Percentiles rank a stretch among this genome's conserved stretches.
These are phyloP conservation scores for Nemania bipapillata DNA, from an alignment of 2,329 filamentous ascomycete species.

Conservation along the genomic window DNA sequence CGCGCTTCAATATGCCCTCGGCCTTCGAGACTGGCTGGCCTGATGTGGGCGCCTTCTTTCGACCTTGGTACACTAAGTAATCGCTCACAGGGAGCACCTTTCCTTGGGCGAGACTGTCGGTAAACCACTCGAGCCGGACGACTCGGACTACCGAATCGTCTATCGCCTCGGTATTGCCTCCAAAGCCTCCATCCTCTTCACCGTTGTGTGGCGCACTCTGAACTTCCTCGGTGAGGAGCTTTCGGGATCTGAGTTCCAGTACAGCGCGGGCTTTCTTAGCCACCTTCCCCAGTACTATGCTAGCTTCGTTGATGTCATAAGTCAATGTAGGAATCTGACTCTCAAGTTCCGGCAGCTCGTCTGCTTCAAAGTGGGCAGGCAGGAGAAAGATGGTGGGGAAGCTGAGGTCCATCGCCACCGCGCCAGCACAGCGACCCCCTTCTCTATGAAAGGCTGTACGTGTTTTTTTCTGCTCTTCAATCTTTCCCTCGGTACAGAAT, in stretches of 20 bases:
- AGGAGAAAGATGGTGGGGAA: conserved; percentile 79
- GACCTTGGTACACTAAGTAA: conserved; percentile 67
- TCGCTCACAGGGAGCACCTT: conserved; percentile 59
- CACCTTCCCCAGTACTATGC: conserved; percentile 79
- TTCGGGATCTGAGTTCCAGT: conserved; percentile 78
- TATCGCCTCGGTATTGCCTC: not conserved
- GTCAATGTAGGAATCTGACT: conserved; percentile 73
- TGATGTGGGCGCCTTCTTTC: conserved; percentile 44
- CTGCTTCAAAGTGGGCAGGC: conserved; percentile 71
- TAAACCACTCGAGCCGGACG: conserved; percentile 69
- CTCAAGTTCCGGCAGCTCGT: conserved; percentile 72
- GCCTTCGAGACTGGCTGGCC: conserved; percentile 35
- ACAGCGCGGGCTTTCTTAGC: conserved; percentile 74
- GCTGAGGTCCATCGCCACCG: conserved; percentile 48
- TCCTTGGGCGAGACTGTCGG: conserved; percentile 61
- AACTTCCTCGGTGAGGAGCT: conserved; percentile 67
- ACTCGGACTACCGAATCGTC: conserved; percentile 58
- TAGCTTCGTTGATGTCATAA: conserved; percentile 76
- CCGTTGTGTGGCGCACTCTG: conserved; percentile 25
- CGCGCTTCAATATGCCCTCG: conserved; percentile 51
- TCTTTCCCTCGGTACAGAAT: not conserved
- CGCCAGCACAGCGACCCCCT: not conserved
- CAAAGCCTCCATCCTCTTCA: conserved; percentile 8
- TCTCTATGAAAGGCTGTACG: too few relatives aligned
- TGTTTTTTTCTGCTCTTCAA: not conserved